Percentiles rank a stretch among this genome's conserved stretches.
phyloP scores from a whole-genome alignment of 2,329 filamentous ascomycete genomes.

The Aureobasidium sp. region DNA sequence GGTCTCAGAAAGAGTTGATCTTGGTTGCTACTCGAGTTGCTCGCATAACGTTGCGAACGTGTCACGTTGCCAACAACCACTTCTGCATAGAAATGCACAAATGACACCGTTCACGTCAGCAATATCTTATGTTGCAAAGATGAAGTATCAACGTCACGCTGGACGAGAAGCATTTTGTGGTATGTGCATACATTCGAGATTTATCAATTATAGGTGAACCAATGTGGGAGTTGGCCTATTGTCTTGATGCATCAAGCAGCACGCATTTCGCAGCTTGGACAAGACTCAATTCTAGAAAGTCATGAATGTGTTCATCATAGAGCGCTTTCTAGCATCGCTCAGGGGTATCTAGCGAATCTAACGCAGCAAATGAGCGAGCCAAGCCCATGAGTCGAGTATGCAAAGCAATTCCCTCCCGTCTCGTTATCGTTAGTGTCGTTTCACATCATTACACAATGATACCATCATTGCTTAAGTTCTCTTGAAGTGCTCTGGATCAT shows the following conservation, averaged over 20 bases:
- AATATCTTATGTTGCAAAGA: too few species aligned
- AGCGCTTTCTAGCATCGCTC: background rate
- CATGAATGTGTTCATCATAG: background rate
- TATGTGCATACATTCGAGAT: too few species aligned
- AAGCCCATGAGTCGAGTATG: background rate
- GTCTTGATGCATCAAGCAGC: background rate
- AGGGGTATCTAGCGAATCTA: background rate
- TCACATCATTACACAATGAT: background rate
- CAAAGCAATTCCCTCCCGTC: background rate
- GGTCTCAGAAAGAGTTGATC: background rate
- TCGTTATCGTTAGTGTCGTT: background rate
- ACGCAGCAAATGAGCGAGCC: background rate
- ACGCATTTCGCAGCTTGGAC: background rate
- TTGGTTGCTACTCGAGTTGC: background rate
- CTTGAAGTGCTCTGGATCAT: conserved; percentile 24
- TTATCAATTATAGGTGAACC: too few species aligned
- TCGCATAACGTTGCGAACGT: background rate
- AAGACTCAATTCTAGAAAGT: background rate
- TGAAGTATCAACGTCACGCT: too few species aligned
- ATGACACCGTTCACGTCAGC: background rate
- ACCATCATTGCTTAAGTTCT: background rate
- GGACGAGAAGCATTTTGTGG: too few species aligned
- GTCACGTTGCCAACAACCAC: background rate
- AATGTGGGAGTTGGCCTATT: background rate
- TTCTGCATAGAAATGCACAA: background rate